Percentiles rank a stretch among this genome's conserved stretches.
phyloP scores from a whole-genome alignment of 225 moss, liverwort and hornwort species.

The Ulota crispa region DNA sequence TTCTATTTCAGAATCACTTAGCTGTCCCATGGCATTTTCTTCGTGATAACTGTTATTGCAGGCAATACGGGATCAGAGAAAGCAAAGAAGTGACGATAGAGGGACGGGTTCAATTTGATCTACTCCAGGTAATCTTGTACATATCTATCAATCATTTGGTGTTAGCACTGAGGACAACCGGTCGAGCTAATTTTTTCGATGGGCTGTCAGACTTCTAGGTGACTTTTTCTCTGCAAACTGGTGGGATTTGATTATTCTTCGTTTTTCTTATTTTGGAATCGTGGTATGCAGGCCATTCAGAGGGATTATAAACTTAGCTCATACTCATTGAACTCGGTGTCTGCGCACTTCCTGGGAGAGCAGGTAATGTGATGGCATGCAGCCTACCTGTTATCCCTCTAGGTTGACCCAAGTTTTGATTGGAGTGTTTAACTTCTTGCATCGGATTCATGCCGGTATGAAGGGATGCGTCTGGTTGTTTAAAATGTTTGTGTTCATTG shows the following conservation, averaged over 20 bases:
- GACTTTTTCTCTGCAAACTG: neutral
- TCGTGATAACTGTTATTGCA: constrained; percentile 19
- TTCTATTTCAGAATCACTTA: neutral
- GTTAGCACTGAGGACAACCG: neutral
- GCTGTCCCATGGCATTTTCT: neutral
- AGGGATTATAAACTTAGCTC: constrained; percentile 98
- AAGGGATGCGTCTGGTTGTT: neutral
- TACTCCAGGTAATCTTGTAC: constrained; percentile 68
- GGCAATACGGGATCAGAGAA: constrained; percentile 96
- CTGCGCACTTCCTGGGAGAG: constrained; percentile 95
- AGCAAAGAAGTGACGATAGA: constrained; percentile 99
- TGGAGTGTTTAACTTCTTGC: neutral
- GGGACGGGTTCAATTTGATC: constrained; percentile 98
- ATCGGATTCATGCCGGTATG: constrained; percentile 1
- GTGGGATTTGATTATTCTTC: neutral
- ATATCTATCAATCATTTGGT: neutral
- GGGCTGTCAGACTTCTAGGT: neutral
- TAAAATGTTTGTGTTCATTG: constrained; percentile 5
- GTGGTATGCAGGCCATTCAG: constrained; percentile 73
- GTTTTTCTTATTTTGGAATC: constrained; percentile 2
- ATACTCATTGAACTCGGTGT: constrained; percentile 95
- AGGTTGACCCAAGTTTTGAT: constrained; percentile 6
- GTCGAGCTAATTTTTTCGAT: neutral
- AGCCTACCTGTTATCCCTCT: neutral
- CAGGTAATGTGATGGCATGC: constrained; percentile 55